Percentiles rank a stretch among this genome's conserved stretches.
These are phyloP conservation scores for Coniochaeta pulveracea DNA, from an alignment of 2,329 filamentous ascomycete species.

Conservation along the genomic window DNA sequence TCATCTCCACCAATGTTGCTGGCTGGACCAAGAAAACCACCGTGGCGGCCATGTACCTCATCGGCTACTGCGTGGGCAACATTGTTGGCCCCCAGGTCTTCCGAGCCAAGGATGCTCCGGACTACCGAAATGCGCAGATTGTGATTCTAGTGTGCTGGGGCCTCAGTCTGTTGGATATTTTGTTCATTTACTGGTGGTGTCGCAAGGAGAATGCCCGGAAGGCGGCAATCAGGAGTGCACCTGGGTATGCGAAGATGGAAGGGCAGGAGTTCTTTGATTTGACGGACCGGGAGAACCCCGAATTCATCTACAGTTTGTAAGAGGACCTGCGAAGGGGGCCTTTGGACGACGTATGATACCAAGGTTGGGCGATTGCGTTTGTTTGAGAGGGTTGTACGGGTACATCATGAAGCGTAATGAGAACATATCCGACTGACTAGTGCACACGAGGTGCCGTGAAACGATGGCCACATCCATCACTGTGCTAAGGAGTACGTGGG, in stretches of 20 bases:
- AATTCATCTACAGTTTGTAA: constrained; percentile 51
- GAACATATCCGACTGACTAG: too few species aligned
- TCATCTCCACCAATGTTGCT: constrained; percentile 52
- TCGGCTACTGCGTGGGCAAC: constrained; percentile 41
- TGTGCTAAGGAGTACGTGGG: too few species aligned
- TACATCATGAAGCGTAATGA: too few species aligned
- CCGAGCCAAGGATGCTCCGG: constrained; percentile 40
- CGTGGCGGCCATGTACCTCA: constrained; percentile 39
- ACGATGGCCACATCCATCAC: too few species aligned
- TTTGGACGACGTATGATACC: too few species aligned
- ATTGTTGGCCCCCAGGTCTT: constrained; percentile 49
- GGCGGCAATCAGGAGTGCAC: constrained; percentile 33
- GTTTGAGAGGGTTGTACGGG: too few species aligned
- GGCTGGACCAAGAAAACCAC: constrained; percentile 48
- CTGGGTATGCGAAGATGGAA: constrained; percentile 48
- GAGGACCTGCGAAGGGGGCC: too few species aligned
- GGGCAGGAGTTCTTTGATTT: constrained; percentile 59
- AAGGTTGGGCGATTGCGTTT: too few species aligned
- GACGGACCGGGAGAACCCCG: constrained; percentile 53
- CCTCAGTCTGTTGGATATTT: constrained; percentile 38
- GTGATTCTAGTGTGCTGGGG: constrained; percentile 49
- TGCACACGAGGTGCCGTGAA: too few species aligned
- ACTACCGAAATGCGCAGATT: constrained; percentile 53
- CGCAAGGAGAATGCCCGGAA: constrained; percentile 47
- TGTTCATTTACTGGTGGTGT: constrained; percentile 55